phyloP scores from a whole-genome alignment of 2,329 filamentous ascomycete genomes.

The Xylaria multiplex region DNA sequence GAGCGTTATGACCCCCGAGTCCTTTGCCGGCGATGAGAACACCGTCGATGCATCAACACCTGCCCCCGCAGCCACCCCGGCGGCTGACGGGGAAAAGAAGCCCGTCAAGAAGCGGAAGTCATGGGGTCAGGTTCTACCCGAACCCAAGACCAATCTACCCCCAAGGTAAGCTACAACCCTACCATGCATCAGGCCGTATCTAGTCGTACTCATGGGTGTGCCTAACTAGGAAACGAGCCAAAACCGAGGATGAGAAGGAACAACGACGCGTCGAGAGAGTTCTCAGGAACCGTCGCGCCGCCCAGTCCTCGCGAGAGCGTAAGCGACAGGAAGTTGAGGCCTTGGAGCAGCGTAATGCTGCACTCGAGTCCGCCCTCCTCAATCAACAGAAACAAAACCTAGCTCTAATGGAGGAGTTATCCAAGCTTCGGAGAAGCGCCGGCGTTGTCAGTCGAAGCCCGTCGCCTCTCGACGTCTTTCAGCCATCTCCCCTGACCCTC shows the following conservation, averaged over 20 bases:
- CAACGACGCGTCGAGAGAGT: slow-evolving; percentile 97
- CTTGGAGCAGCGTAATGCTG: slow-evolving; percentile 78
- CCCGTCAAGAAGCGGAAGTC: slow-evolving; percentile 94
- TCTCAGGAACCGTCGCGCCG: slow-evolving; percentile 92
- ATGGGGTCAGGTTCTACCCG: slow-evolving; percentile 96
- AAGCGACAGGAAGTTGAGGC: slow-evolving; percentile 90
- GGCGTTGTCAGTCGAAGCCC: slow-evolving; percentile 55
- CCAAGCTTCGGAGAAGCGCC: slow-evolving; percentile 58
- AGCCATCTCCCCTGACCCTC: slow-evolving; percentile 63
- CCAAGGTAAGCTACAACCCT: slow-evolving; percentile 71
- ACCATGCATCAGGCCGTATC: too few relatives aligned
- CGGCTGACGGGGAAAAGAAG: slow-evolving; percentile 67
- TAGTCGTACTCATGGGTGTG: background rate
- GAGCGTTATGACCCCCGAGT: slow-evolving; percentile 59
- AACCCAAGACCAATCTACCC: slow-evolving; percentile 95
- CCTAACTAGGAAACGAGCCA: slow-evolving; percentile 82
- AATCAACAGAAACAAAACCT: slow-evolving; percentile 67
- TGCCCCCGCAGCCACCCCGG: slow-evolving; percentile 38
- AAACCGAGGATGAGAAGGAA: slow-evolving; percentile 99
- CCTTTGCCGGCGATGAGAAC: slow-evolving; percentile 47
- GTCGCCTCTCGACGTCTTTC: slow-evolving; percentile 56
- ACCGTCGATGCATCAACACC: too few relatives aligned
- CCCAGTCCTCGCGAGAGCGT: slow-evolving; percentile 94
- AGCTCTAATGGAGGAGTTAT: slow-evolving; percentile 61
- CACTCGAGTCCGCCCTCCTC: slow-evolving; percentile 71